These are phyloP conservation scores for Mitragyna speciosa DNA, from an alignment of 257 asterid genomes.

Conservation along the genomic window DNA sequence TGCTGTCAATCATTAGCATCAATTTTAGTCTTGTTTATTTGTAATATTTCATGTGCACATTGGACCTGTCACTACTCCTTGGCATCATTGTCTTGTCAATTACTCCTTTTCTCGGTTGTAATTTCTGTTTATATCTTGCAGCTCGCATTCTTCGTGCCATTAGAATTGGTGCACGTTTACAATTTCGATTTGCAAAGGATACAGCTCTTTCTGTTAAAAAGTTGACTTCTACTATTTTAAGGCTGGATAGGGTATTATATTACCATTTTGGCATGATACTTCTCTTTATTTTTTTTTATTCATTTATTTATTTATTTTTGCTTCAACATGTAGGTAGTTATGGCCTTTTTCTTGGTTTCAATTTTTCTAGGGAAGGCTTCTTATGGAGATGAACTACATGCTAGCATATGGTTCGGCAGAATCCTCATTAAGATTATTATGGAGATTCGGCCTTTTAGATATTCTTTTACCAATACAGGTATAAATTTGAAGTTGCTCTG, in stretches of 20 bases:
- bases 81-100: neutral
- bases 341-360: constrained; percentile 3
- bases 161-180: constrained; percentile 77
- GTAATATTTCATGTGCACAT: no score
- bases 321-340: neutral
- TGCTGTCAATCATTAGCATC: no score
- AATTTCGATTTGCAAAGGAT: constrained; percentile 61
- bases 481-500: neutral
- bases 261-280: constrained; percentile 16
- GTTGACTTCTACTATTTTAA: constrained; percentile 52
- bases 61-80: neutral
- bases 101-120: constrained; percentile 5
- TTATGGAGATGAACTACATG: constrained; percentile 94
- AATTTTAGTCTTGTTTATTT: no score
- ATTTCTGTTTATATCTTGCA: constrained; percentile 21
- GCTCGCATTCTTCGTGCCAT: constrained; percentile 91
- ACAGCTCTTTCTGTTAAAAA: constrained; percentile 60
- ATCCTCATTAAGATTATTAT: constrained; percentile 74
- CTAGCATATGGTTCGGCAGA: constrained; percentile 89
- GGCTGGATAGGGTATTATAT: constrained; percentile 68
- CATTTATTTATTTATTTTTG: no score
- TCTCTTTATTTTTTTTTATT: constrained; percentile 15
- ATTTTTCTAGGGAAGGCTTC: constrained; percentile 66
- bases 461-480: constrained; percentile 82
- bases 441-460: constrained; percentile 84